Percentiles rank a stretch among this genome's conserved stretches.
phyloP scores from a whole-genome alignment of 2,329 filamentous ascomycete genomes.

The Aureobasidium sp. region DNA sequence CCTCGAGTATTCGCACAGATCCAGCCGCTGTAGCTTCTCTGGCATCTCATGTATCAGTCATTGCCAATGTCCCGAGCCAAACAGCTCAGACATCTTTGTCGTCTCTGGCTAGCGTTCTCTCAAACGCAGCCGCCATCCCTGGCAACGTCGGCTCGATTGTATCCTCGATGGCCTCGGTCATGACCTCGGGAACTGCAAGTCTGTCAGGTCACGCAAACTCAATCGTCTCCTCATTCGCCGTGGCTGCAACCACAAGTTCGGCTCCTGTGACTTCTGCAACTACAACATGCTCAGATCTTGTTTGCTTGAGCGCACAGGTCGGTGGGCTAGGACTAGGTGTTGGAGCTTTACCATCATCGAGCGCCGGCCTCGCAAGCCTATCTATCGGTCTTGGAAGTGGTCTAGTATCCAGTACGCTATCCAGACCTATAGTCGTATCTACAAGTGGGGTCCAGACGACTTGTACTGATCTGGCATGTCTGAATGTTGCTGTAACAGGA shows the following conservation, averaged over 20 bases:
- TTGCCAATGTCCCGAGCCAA: neutral
- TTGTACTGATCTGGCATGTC: neutral
- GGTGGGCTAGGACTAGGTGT: neutral
- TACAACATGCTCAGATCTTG: neutral
- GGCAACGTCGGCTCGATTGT: neutral
- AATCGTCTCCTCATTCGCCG: neutral
- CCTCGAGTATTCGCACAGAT: neutral
- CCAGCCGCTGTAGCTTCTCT: neutral
- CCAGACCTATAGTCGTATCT: neutral
- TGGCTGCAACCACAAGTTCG: neutral
- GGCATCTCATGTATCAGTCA: neutral
- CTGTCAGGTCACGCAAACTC: neutral
- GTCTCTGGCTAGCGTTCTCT: neutral
- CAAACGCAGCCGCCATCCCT: neutral
- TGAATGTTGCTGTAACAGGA: neutral
- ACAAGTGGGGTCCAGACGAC: neutral
- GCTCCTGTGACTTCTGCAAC: neutral
- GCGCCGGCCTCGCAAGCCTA: neutral
- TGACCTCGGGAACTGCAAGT: neutral
- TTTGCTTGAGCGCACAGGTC: constrained; percentile 1
- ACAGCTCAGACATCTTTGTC: neutral
- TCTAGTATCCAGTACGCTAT: neutral
- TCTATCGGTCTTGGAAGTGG: neutral
- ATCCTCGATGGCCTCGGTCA: neutral
- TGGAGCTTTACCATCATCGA: neutral